Evolutionary conservation across 1,284 basidiomycete genomes (phyloP).

Genomic region (Exobasidium cylindrosporum): DNA sequence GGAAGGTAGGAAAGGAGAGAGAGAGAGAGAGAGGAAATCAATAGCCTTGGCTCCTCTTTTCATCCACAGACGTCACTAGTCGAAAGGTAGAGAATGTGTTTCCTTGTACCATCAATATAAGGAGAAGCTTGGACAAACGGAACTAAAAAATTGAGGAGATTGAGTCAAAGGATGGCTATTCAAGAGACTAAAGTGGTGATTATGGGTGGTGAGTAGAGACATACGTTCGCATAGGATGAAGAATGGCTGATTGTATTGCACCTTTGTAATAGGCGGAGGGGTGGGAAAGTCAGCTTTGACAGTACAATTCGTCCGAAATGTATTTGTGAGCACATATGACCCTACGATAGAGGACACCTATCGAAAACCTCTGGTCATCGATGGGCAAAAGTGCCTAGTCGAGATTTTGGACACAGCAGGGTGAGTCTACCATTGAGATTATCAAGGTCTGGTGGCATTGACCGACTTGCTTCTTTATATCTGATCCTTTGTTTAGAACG

Average conservation of each 20-base stretch:
- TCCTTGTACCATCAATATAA: too few relatives aligned
- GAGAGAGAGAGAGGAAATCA: too few relatives aligned
- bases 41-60: too few relatives aligned
- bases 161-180: too few relatives aligned
- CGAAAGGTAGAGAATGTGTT: too few relatives aligned
- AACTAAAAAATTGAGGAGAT: too few relatives aligned
- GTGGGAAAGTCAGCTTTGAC: slow-evolving; percentile 50
- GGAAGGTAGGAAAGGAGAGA: too few relatives aligned
- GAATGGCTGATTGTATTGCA: not conserved
- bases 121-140: too few relatives aligned
- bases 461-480: not conserved
- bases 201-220: slow-evolving; percentile 34
- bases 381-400: slow-evolving; percentile 41
- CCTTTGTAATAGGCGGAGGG: slow-evolving; percentile 31
- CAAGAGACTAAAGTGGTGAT: slow-evolving; percentile 41
- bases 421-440: slow-evolving; percentile 13
- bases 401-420: slow-evolving; percentile 50
- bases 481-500: slow-evolving; percentile 19
- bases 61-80: too few relatives aligned
- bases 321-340: slow-evolving; percentile 48
- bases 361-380: slow-evolving; percentile 40
- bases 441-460: not conserved
- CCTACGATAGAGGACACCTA: slow-evolving; percentile 53
- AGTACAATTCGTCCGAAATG: slow-evolving; percentile 44
- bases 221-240: not conserved